Evolutionary conservation across 805 yeast genomes (phyloP).

Genomic region (Monosporozyma servazzii): DNA sequence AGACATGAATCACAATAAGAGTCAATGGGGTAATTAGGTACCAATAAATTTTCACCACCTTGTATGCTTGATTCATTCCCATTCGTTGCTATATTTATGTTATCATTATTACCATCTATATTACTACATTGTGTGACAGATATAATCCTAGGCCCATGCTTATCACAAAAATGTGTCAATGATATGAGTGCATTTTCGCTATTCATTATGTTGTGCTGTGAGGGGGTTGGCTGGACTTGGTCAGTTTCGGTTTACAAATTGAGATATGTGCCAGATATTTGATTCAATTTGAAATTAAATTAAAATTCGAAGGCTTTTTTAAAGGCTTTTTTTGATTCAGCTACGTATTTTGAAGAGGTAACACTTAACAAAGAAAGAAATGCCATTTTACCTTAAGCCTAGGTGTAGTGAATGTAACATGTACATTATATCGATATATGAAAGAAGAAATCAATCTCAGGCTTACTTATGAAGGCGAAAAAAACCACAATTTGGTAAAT

Average conservation of each 20-base stretch:
- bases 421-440: too few relatives aligned
- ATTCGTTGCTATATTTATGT: not conserved
- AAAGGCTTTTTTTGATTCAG: not conserved
- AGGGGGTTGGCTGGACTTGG: not conserved
- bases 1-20: slow-evolving; percentile 55
- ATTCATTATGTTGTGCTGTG: not conserved
- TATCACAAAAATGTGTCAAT: slow-evolving; percentile 68
- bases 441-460: too few relatives aligned
- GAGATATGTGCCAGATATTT: not conserved
- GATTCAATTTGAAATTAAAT: not conserved
- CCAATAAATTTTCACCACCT: slow-evolving; percentile 20
- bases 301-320: not conserved
- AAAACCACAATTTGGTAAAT: too few relatives aligned
- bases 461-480: too few relatives aligned
- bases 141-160: slow-evolving; percentile 63
- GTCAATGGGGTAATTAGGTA: slow-evolving; percentile 37
- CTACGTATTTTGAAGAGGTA: too few relatives aligned
- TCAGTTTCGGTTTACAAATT: not conserved
- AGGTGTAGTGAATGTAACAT: too few relatives aligned
- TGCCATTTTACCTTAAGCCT: too few relatives aligned
- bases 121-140: slow-evolving; percentile 45
- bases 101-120: not conserved
- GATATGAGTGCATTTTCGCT: slow-evolving; percentile 24
- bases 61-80: not conserved
- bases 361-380: too few relatives aligned